A percentile compares a stretch with the other conserved stretches of the same genome.
Conservation (phyloP, 768 basidiomycete genomes). For the Scleroderma bovista region DNA sequence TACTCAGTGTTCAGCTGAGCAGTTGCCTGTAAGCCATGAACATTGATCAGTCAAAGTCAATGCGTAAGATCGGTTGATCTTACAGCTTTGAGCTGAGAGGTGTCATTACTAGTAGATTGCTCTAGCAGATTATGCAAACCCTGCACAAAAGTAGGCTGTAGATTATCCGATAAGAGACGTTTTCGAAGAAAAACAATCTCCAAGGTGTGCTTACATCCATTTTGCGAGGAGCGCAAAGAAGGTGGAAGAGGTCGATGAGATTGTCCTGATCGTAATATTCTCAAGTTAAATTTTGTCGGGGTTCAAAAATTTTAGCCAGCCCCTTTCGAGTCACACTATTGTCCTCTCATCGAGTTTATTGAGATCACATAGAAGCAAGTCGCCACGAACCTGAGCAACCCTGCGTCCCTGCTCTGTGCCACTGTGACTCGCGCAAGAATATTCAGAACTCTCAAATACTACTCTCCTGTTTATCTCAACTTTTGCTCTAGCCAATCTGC, state of each 20-base stretch:
- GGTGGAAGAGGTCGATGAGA: slow-evolving; percentile 24
- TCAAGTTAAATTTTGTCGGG: slow-evolving; percentile 51
- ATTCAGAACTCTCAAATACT: too few species aligned
- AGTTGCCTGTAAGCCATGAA: slow-evolving; percentile 60
- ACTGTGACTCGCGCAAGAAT: too few species aligned
- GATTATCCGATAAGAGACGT: slow-evolving; percentile 2
- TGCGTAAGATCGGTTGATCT: slow-evolving; percentile 32
- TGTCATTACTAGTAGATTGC: slow-evolving; percentile 81
- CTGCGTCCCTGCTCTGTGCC: too few species aligned
- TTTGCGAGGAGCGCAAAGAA: slow-evolving; percentile 11
- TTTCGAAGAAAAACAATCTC: not conserved
- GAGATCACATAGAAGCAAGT: too few species aligned
- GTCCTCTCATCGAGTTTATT: too few species aligned
- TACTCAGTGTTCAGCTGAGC: slow-evolving; percentile 85
- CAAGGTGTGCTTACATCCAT: slow-evolving; percentile 27
- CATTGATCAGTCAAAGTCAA: slow-evolving; percentile 12
- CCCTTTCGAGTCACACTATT: not conserved
- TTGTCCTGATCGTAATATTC: slow-evolving; percentile 16
- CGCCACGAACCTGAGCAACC: too few species aligned
- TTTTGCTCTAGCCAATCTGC: too few species aligned
- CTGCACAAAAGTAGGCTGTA: slow-evolving; percentile 68
- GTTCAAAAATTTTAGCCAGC: slow-evolving; percentile 35
- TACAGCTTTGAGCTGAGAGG: slow-evolving; percentile 83
- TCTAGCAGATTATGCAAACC: slow-evolving; percentile 79
- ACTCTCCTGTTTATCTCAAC: too few species aligned